Evolutionary conservation across 1,284 basidiomycete genomes (phyloP).

Genomic region (Ustilago xerochloae): DNA sequence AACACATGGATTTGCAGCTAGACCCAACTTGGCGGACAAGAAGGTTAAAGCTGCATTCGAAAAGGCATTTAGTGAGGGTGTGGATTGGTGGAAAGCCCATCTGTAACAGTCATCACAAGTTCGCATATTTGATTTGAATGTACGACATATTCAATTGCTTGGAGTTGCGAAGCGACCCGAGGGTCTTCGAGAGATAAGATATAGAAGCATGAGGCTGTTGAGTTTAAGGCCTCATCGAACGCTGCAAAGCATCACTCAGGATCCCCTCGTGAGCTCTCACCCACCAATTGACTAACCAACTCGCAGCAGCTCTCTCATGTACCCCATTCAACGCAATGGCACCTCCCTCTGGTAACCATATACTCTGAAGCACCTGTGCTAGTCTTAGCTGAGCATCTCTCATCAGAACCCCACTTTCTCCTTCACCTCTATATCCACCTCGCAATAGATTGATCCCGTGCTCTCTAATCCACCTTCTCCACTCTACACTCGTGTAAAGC

Average conservation of each 20-base stretch:
- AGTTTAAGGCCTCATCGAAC: too few relatives aligned
- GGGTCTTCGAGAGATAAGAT: too few relatives aligned
- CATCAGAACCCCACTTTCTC: too few relatives aligned
- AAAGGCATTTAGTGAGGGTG: constrained; percentile 56
- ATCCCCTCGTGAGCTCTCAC: not conserved
- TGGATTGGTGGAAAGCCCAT: constrained; percentile 34
- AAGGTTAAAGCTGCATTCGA: constrained; percentile 73
- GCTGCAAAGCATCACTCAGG: too few relatives aligned
- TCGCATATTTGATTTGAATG: too few relatives aligned
- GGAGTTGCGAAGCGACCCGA: too few relatives aligned
- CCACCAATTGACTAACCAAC: constrained; percentile 3
- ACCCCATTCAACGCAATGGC: not conserved
- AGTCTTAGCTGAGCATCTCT: too few relatives aligned
- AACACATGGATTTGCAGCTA: constrained; percentile 73
- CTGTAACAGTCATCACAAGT: constrained; percentile 13
- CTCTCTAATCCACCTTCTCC: not conserved
- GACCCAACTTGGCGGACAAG: constrained; percentile 72
- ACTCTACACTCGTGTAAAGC: constrained; percentile 22
- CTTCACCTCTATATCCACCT: too few relatives aligned
- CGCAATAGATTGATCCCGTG: not conserved
- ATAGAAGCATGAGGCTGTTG: too few relatives aligned
- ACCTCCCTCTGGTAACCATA: too few relatives aligned
- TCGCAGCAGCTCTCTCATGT: not conserved
- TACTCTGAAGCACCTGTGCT: too few relatives aligned
- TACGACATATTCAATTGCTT: too few relatives aligned